Conservation (phyloP, 306 rosid genomes). For the Clitoria ternatea region DNA sequence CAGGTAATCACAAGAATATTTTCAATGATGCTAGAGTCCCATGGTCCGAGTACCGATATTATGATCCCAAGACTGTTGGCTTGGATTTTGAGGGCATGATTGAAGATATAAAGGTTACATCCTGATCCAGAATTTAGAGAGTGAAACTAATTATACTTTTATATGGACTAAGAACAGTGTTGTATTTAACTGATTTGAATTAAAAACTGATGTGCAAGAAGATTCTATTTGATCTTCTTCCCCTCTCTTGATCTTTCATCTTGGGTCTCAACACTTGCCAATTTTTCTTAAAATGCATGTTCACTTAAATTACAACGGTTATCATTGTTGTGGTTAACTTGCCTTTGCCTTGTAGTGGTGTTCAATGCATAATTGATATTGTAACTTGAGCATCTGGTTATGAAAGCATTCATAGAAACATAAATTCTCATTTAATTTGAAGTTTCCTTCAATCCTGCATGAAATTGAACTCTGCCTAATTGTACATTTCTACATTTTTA, state of each 20-base stretch:
- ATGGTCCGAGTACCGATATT: conserved; percentile 93
- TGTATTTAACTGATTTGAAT: not conserved
- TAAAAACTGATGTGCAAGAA: not conserved
- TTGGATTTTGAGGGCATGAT: conserved; percentile 98
- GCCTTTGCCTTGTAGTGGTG: not conserved
- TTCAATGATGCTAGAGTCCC: conserved; percentile 87
- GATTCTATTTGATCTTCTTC: not conserved
- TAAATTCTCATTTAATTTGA: not conserved
- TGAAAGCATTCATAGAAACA: not conserved
- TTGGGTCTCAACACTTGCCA: not conserved
- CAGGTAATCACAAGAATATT: conserved; percentile 98
- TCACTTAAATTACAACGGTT: conserved; percentile 3
- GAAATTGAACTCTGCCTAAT: not conserved
- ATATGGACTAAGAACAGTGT: not conserved
- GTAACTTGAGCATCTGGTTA: not conserved
- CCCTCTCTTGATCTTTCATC: not conserved
- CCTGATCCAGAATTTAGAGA: conserved; percentile 14
- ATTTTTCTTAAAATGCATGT: conserved; percentile 3
- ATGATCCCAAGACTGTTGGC: conserved; percentile 96
- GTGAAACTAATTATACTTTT: not conserved
- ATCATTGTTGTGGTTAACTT: conserved; percentile 11
- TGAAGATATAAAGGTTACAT: conserved; percentile 73
- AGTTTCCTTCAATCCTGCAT: conserved; percentile 1
- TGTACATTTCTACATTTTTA: conserved; percentile 6
- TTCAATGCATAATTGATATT: conserved; percentile 10